A percentile compares a stretch with the other conserved stretches of the same genome.
Evolutionary conservation across 169 alveolate species (phyloP).

Genomic region (Plasmodium malariae): DNA sequence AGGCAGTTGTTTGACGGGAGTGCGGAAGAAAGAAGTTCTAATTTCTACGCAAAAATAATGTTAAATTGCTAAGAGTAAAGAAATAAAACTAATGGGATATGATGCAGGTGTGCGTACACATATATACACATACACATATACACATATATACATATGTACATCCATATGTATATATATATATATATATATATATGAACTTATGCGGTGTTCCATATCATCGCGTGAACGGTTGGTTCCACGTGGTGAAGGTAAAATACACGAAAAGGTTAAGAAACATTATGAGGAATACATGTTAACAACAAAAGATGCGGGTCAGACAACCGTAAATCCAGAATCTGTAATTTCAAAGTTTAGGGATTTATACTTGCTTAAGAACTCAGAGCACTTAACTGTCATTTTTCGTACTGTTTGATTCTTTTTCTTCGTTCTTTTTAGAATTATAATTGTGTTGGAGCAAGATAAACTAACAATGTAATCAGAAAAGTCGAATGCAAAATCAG

Average conservation of each 20-base stretch:
- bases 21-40: too few species aligned
- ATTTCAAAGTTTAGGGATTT: conserved; percentile 40
- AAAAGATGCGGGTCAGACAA: not conserved
- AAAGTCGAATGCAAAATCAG: conserved; percentile 9
- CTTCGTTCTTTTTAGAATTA: conserved; percentile 23
- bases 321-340: conserved; percentile 15
- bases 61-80: too few species aligned
- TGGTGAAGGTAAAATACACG: too few species aligned
- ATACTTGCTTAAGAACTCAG: conserved; percentile 45
- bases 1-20: too few species aligned
- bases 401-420: conserved; percentile 7
- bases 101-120: too few species aligned
- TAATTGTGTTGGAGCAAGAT: conserved; percentile 38
- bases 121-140: too few species aligned
- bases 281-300: too few species aligned
- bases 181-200: not conserved
- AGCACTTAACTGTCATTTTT: conserved; percentile 18
- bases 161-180: not conserved
- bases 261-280: too few species aligned
- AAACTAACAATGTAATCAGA: conserved; percentile 22
- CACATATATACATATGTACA: not conserved
- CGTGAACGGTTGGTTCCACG: not conserved
- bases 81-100: too few species aligned
- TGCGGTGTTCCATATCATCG: not conserved
- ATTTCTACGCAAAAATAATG: too few species aligned